Evolutionary conservation across 805 yeast species (phyloP).

Genomic region (Lachancea mirantina): DNA sequence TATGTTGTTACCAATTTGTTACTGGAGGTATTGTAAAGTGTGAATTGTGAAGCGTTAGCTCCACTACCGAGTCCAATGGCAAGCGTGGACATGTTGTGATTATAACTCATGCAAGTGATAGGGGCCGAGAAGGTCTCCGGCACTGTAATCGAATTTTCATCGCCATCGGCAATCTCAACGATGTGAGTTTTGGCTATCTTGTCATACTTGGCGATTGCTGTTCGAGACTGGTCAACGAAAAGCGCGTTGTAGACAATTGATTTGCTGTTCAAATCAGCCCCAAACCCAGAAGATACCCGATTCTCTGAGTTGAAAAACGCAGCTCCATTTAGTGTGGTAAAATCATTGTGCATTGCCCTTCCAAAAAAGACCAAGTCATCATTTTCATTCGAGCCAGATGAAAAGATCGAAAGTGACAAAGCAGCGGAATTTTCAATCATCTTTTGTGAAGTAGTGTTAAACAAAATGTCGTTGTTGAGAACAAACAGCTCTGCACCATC

Average conservation of each 20-base stretch:
- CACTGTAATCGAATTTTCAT: constrained; percentile 1
- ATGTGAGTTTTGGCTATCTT: constrained; percentile 9
- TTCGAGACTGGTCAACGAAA: constrained; percentile 38
- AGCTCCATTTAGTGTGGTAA: constrained; percentile 17
- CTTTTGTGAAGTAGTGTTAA: constrained; percentile 24
- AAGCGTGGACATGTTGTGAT: constrained; percentile 21
- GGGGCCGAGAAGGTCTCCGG: constrained; percentile 16
- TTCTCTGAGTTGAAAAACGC: constrained; percentile 15
- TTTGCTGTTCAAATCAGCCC: constrained; percentile 13
- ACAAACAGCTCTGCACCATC: constrained; percentile 16
- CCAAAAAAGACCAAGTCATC: constrained; percentile 33
- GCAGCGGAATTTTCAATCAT: constrained; percentile 19
- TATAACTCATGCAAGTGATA: constrained; percentile 21
- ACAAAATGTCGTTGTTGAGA: constrained; percentile 22
- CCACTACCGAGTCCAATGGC: constrained; percentile 28
- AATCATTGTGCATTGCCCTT: constrained; percentile 15
- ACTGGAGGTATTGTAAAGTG: constrained; percentile 32
- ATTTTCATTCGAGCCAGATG: constrained; percentile 26
- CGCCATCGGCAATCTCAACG: constrained; percentile 5
- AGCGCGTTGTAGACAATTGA: constrained; percentile 10
- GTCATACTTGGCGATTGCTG: constrained; percentile 54
- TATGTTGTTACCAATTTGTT: constrained; percentile 40
- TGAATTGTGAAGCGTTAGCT: constrained; percentile 11
- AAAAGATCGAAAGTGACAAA: constrained; percentile 19
- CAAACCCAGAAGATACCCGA: constrained; percentile 4